Evolutionary conservation across 2,329 filamentous ascomycete species (phyloP), one percentile per base, ranked within the genome.

Genomic region (Aspergillus japonicus): DNA sequence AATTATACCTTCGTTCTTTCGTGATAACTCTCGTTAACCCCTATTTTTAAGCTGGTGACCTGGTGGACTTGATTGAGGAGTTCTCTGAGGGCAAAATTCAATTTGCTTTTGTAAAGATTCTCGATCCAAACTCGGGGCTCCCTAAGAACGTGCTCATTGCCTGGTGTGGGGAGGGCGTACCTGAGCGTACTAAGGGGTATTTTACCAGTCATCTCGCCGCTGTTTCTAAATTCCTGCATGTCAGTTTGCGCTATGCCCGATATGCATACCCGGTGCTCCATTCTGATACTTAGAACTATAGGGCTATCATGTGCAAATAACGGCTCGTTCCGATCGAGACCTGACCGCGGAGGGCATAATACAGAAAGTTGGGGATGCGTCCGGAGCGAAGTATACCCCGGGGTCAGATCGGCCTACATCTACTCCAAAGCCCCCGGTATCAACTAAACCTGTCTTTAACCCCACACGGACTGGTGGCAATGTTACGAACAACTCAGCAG

Each of bases 181-280:
- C 95, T n/a, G 95, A 99, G 79, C 85, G 94, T 70, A 98, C 94
- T 62, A 99, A 98, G 80, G 95, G 95, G 66, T 98, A 98, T 79
- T 99, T 99, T 75, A 96, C 92, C 66, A 97, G 92, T 79, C 94
- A 99, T 78, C 82, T 95, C 51, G 88, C 90, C 62, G 89, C 92
- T 51, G 92, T 98, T 42, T 88, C 92, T 63, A 97, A 96, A 78
- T 84, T 97, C 67, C 85, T 99, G 47, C 93, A 97, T 80, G 88
- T 88, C 73, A 73, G 69, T 62, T 48, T 29, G 39, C 52, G 47
- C 42, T 35, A 23, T 10, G n/a, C 23, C 16, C 26, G 16, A 10
- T 33, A 7, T 48, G 23, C 16, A 19, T 11, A 44, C 10, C 5
- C 11, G 10, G 23, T 35, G 16, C n/a, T 48, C 26, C 47, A 19